Evolutionary conservation across 257 asterid genomes (phyloP).

Genomic region (Nyctanthes arbortristis): DNA sequence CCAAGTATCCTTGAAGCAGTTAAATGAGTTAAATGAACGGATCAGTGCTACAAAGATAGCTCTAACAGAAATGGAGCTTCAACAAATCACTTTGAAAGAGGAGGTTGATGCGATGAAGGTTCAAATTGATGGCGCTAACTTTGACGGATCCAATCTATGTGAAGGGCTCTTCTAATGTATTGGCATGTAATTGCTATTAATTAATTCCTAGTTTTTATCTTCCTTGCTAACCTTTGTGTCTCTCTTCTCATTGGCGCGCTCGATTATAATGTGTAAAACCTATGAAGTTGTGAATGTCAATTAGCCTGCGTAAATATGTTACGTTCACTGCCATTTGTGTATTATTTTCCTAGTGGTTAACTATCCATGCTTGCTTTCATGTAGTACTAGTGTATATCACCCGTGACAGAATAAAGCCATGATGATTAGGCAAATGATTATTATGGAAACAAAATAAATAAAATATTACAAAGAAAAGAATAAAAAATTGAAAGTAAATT

Average conservation of each 20-base stretch:
- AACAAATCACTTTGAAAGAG: conserved; percentile 24
- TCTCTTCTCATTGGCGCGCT: background rate
- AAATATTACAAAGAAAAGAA: no score
- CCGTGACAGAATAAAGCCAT: no score
- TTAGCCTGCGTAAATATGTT: no score
- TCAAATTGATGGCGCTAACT: conserved; percentile 24
- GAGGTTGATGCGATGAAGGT: conserved; percentile 29
- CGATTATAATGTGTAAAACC: background rate
- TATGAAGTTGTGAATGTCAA: background rate
- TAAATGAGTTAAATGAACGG: conserved; percentile 21
- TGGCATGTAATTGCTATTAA: background rate
- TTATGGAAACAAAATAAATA: no score
- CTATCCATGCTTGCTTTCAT: background rate
- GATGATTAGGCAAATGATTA: no score
- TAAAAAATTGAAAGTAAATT: no score
- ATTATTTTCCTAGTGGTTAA: background rate
- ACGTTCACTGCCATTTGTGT: background rate
- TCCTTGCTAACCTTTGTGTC: background rate
- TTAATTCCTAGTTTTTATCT: background rate
- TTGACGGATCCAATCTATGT: conserved; percentile 22
- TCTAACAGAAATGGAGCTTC: conserved; percentile 30
- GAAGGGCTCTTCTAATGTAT: conserved; percentile 28
- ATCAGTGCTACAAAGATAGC: conserved; percentile 29
- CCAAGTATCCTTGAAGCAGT: conserved; percentile 13
- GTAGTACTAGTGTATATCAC: no score